phyloP scores from a whole-genome alignment of 2,329 filamentous ascomycete species.

The Diaporthe ampelina region DNA sequence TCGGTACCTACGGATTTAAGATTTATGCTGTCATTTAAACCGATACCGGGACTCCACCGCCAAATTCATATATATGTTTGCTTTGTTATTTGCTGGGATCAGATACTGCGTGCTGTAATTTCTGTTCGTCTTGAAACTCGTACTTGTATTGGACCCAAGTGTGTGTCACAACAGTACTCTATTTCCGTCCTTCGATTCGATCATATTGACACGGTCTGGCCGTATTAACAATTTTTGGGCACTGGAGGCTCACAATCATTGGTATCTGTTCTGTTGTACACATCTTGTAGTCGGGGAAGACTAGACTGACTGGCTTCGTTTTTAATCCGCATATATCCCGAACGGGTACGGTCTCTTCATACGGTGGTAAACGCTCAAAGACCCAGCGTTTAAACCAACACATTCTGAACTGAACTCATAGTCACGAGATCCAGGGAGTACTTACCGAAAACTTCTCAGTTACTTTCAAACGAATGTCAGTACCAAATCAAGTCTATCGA shows the following conservation, averaged over 20 bases:
- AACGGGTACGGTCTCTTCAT: no score
- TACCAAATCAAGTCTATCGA: neutral
- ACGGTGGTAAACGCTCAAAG: no score
- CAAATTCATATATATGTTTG: neutral
- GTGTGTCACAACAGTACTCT: neutral
- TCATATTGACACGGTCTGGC: no score
- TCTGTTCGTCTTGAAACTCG: no score
- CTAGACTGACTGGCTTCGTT: no score
- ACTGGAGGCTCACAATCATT: neutral
- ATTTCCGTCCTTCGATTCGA: neutral
- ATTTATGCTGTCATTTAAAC: neutral
- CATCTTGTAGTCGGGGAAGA: neutral
- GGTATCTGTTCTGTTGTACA: neutral
- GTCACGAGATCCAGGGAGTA: neutral
- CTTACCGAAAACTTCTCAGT: neutral
- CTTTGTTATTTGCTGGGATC: no score
- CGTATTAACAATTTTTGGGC: no score
- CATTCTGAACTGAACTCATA: neutral
- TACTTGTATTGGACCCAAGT: neutral
- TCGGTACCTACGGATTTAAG: neutral
- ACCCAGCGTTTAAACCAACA: no score
- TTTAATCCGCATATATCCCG: no score
- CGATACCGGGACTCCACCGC: neutral
- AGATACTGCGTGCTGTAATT: no score
- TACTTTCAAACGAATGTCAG: neutral